These are phyloP conservation scores for Perilla frutescens DNA, from an alignment of 257 asterid species.

Conservation along the genomic window DNA sequence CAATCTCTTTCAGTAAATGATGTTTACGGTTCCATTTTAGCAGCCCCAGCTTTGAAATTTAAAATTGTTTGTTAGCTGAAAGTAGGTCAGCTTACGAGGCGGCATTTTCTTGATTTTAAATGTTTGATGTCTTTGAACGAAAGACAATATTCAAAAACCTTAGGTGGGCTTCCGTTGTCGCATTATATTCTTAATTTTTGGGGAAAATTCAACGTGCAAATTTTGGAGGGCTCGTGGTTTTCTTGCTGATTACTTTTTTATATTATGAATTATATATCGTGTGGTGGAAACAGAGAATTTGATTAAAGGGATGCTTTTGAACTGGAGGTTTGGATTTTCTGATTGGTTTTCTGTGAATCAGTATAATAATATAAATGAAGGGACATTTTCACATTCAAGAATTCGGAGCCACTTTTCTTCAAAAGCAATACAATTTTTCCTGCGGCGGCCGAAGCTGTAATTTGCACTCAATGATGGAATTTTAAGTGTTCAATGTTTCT, in stretches of 20 bases:
- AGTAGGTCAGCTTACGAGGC: conserved; percentile 54
- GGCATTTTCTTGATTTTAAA: conserved; percentile 49
- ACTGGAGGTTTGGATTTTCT: conserved; percentile 54
- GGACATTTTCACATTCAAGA: conserved; percentile 31
- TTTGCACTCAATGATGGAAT: conserved; percentile 36
- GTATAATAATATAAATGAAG: conserved; percentile 33
- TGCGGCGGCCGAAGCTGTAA: conserved; percentile 43
- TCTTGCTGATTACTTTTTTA: conserved; percentile 38
- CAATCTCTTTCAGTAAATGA: background rate
- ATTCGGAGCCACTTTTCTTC: conserved; percentile 36
- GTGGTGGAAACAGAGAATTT: conserved; percentile 37
- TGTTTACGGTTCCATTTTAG: conserved; percentile 31
- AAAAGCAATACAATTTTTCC: conserved; percentile 32
- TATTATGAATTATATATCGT: background rate
- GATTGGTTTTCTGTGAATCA: conserved; percentile 43
- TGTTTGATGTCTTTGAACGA: conserved; percentile 54
- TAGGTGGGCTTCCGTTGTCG: conserved; percentile 66
- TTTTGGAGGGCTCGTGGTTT: conserved; percentile 28
- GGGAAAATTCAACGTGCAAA: conserved; percentile 37
- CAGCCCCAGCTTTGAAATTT: conserved; percentile 48
- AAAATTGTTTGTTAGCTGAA: conserved; percentile 48
- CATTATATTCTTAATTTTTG: conserved; percentile 19
- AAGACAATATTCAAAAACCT: conserved; percentile 43
- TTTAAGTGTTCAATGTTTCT: conserved; percentile 41
- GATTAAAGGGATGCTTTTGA: conserved; percentile 39